phyloP scores from a whole-genome alignment of 306 rosid genomes.

The Sphenostylis stenocarpa region DNA sequence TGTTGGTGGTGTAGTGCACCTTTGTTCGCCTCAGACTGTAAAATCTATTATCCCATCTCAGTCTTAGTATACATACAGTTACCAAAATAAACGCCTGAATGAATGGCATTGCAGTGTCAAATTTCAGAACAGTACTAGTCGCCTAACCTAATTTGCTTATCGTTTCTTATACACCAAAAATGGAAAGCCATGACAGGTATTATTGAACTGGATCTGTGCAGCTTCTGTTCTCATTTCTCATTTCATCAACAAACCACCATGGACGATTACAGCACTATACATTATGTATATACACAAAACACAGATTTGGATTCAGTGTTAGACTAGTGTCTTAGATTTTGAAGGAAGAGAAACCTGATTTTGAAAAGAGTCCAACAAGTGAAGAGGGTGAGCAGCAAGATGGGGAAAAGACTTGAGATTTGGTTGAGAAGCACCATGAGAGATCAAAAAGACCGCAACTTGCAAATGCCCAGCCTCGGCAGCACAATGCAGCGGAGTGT shows the following conservation, averaged over 20 bases:
- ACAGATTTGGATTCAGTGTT: no score
- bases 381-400: constrained; percentile 10
- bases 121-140: no score
- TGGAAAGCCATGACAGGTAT: no score
- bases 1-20: no score
- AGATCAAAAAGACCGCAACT: constrained; percentile 51
- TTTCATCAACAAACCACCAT: neutral
- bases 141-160: no score
- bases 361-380: constrained; percentile 2
- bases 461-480: constrained; percentile 70
- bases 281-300: neutral
- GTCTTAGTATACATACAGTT: no score
- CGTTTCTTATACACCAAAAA: no score
- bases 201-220: no score
- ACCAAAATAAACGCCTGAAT: no score
- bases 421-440: constrained; percentile 51
- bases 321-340: neutral
- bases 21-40: no score
- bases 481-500: constrained; percentile 72
- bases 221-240: neutral
- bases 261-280: neutral
- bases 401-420: constrained; percentile 35
- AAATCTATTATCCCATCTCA: no score
- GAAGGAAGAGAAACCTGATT: constrained; percentile 21
- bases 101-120: no score